Conservation (phyloP, 2,329 filamentous ascomycete species). For the Aspergillus candidus region DNA sequence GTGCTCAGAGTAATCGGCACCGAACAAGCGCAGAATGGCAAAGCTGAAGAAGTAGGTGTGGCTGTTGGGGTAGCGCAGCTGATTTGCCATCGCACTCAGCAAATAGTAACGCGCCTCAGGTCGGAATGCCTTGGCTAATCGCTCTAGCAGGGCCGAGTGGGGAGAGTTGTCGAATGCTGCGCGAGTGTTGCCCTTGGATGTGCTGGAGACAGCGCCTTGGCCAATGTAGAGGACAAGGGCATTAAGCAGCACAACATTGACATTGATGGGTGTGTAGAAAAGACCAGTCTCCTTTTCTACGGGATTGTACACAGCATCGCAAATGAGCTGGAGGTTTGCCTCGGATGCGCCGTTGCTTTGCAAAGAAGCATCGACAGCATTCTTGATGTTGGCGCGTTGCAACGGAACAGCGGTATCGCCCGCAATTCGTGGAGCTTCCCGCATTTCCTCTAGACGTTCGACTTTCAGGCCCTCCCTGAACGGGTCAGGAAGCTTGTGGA, state of each 20-base stretch:
- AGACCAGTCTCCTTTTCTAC: slow-evolving; percentile 56
- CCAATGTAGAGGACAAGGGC: slow-evolving; percentile 80
- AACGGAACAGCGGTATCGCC: slow-evolving; percentile 53
- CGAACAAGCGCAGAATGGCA: slow-evolving; percentile 77
- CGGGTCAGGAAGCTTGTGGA: slow-evolving; percentile 66
- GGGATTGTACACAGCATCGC: slow-evolving; percentile 62
- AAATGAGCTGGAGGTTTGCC: slow-evolving; percentile 64
- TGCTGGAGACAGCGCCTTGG: slow-evolving; percentile 59
- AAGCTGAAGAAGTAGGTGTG: slow-evolving; percentile 92
- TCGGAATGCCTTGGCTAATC: slow-evolving; percentile 67
- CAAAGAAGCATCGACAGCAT: slow-evolving; percentile 48
- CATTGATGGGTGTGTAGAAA: slow-evolving; percentile 60
- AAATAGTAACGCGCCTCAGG: slow-evolving; percentile 80
- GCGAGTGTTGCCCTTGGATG: slow-evolving; percentile 50
- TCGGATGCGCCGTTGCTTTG: slow-evolving; percentile 60
- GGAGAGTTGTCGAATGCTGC: slow-evolving; percentile 60
- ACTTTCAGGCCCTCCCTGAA: slow-evolving; percentile 68
- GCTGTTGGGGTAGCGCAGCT: slow-evolving; percentile 81
- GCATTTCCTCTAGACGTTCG: slow-evolving; percentile 69
- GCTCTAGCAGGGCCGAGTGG: slow-evolving; percentile 67
- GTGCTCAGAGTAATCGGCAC: slow-evolving; percentile 59
- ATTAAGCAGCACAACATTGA: slow-evolving; percentile 67
- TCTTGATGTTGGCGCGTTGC: slow-evolving; percentile 48
- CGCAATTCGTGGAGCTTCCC: slow-evolving; percentile 58
- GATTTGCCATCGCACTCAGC: slow-evolving; percentile 77